A percentile compares a stretch with the other conserved stretches of the same genome.
Conservation (phyloP, 2,329 filamentous ascomycete species). For the Aspergillus sp. region DNA sequence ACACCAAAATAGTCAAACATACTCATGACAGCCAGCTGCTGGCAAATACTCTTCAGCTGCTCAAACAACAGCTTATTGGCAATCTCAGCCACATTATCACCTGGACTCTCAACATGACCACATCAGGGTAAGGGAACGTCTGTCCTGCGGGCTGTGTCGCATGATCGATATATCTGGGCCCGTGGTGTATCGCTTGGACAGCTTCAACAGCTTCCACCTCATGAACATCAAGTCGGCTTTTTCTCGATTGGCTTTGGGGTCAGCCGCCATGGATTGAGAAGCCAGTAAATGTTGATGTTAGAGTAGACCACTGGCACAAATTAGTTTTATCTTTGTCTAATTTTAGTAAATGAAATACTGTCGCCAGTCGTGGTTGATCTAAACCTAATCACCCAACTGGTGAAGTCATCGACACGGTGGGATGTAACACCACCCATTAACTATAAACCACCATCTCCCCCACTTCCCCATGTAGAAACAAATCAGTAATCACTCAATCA, state of each 20-base stretch:
- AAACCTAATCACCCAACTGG: too few relatives aligned
- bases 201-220: neutral
- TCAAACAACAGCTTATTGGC: neutral
- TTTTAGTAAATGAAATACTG: too few relatives aligned
- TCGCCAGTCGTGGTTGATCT: too few relatives aligned
- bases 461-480: too few relatives aligned
- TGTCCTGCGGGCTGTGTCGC: neutral
- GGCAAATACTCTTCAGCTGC: neutral
- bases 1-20: neutral
- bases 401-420: too few relatives aligned
- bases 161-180: neutral
- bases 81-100: neutral
- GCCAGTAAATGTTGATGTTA: too few relatives aligned
- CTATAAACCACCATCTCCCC: too few relatives aligned
- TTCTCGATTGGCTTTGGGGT: neutral
- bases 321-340: too few relatives aligned
- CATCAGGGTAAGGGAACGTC: neutral
- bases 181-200: neutral
- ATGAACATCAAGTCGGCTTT: neutral
- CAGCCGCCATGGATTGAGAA: too few relatives aligned
- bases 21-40: neutral
- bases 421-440: too few relatives aligned
- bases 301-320: too few relatives aligned
- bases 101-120: neutral
- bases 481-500: too few relatives aligned